phyloP scores from a whole-genome alignment of 306 rosid species.

The Oemleria cerasiformis region DNA sequence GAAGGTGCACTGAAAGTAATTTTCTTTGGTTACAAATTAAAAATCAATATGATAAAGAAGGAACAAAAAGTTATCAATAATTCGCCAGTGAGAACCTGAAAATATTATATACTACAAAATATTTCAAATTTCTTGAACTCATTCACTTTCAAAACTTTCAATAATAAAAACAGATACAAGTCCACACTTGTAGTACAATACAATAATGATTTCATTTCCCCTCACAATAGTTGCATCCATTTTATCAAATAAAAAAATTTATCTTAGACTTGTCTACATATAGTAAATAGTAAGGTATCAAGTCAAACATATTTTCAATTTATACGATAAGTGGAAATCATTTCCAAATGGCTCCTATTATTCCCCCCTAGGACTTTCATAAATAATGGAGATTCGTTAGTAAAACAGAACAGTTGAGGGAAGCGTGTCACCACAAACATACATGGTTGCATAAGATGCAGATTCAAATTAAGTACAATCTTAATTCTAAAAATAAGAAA shows the following conservation, averaged over 20 bases:
- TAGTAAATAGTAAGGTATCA: background rate
- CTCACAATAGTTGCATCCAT: too few species aligned
- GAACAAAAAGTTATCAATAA: background rate
- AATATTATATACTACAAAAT: background rate
- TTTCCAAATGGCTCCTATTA: background rate
- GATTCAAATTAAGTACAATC: constrained; percentile 12
- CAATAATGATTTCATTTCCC: too few species aligned
- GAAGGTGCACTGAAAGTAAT: constrained; percentile 62
- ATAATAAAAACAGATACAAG: background rate
- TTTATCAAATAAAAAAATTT: too few species aligned
- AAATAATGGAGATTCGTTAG: background rate
- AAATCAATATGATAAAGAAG: too few species aligned
- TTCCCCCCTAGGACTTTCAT: background rate
- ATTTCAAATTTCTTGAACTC: background rate
- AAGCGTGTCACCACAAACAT: background rate
- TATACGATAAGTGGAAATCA: background rate
- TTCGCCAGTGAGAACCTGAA: background rate
- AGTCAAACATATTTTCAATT: background rate
- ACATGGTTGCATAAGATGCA: background rate
- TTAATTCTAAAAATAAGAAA: background rate
- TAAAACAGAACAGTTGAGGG: background rate
- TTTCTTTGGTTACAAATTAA: too few species aligned
- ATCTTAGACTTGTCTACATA: too few species aligned
- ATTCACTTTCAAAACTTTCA: background rate
- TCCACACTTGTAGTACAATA: background rate